These are phyloP conservation scores for Penicillium soppii DNA, from an alignment of 495 filamentous ascomycete genomes.

Conservation along the genomic window DNA sequence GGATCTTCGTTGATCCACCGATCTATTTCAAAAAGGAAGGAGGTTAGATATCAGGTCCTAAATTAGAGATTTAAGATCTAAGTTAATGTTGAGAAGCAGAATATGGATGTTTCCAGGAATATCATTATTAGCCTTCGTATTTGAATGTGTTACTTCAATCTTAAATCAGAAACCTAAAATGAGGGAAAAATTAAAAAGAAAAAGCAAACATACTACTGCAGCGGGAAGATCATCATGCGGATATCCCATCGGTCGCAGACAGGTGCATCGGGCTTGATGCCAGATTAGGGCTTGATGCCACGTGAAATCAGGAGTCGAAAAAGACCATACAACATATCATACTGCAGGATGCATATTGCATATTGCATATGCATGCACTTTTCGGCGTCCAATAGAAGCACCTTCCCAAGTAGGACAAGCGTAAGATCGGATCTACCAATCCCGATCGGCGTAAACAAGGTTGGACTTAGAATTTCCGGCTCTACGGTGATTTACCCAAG, in stretches of 20 bases:
- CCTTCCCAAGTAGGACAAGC: slow-evolving; percentile 5
- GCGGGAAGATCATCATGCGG: slow-evolving; percentile 7
- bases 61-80: neutral
- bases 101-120: too few species aligned
- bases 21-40: slow-evolving; percentile 30
- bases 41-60: slow-evolving; percentile 21
- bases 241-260: slow-evolving; percentile 1
- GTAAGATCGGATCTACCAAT: slow-evolving; percentile 11
- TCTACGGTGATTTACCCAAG: neutral
- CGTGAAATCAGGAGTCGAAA: slow-evolving; percentile 8
- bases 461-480: neutral
- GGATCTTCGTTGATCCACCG: slow-evolving; percentile 16
- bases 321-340: neutral
- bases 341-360: neutral
- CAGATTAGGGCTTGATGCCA: slow-evolving; percentile 8
- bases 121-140: too few species aligned
- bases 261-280: slow-evolving; percentile 10
- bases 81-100: neutral
- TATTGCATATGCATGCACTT: neutral
- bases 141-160: too few species aligned
- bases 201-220: neutral
- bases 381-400: neutral
- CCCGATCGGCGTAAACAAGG: slow-evolving; percentile 3
- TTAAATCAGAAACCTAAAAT: neutral
- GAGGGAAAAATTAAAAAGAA: neutral